Evolutionary conservation across 2,329 filamentous ascomycete genomes (phyloP).

Genomic region (Curvularia sp.): DNA sequence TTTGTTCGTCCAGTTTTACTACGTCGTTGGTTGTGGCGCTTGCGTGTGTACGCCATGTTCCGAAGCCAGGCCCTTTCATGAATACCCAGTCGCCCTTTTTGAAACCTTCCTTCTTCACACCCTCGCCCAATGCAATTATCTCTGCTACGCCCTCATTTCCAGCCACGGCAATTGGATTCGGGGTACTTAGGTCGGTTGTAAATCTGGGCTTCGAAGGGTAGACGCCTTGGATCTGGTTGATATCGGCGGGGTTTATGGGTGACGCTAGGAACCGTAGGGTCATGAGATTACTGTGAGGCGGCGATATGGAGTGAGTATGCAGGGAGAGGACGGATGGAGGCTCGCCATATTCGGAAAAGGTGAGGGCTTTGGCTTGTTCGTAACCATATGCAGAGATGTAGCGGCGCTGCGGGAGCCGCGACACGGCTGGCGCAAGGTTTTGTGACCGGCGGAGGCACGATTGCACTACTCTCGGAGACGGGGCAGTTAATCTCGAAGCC

Average conservation of each 20-base stretch:
- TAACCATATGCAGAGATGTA: constrained; percentile 73
- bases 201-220: constrained; percentile 88
- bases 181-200: constrained; percentile 76
- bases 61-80: constrained; percentile 80
- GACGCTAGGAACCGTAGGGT: constrained; percentile 88
- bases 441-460: constrained; percentile 32
- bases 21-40: constrained; percentile 68
- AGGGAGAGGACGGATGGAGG: constrained; percentile 73
- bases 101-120: constrained; percentile 62
- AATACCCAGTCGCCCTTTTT: constrained; percentile 91
- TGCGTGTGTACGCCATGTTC: constrained; percentile 94
- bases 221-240: constrained; percentile 97
- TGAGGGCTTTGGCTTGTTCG: constrained; percentile 82
- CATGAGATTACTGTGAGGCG: constrained; percentile 71
- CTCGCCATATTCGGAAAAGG: constrained; percentile 77
- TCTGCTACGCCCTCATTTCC: constrained; percentile 96
- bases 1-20: constrained; percentile 72
- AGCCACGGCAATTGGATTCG: constrained; percentile 76
- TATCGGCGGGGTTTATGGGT: constrained; percentile 95
- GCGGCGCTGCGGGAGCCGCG: constrained; percentile 46
- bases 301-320: constrained; percentile 79
- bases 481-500: constrained; percentile 35
- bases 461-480: constrained; percentile 26
- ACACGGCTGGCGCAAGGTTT: constrained; percentile 10
- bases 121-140: constrained; percentile 73